Evolutionary conservation across 192 early-diverging fungal species (phyloP), one percentile per base, ranked within the genome.

Genomic region (Chytriomyces sp.): DNA sequence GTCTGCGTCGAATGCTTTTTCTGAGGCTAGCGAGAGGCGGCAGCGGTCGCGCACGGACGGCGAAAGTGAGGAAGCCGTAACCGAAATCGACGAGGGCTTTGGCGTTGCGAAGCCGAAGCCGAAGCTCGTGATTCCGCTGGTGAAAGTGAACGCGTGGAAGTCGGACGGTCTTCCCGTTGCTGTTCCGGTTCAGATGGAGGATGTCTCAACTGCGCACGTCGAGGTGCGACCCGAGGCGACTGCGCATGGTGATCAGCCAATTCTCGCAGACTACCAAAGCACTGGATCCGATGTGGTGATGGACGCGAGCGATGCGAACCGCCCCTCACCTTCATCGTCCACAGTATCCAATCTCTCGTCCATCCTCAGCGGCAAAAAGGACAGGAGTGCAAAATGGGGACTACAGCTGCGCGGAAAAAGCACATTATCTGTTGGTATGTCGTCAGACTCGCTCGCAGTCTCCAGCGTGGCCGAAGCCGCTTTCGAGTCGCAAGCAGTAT

Each of bases 71-170:
- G 10, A 19, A 8, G 32, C 1, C 2, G 36, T 61, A 14, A 36
- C 10, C 17, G 59, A n/a, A n/a, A n/a, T n/a, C n/a, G 34, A 14
- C 26, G 59, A 17, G 22, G 32, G 1, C 19, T 37, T 36, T 6
- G 32, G 12, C 19, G 59, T 30, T 61, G 59, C 12, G 32, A 12
- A 26, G 26, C 25, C 14, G 30, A 19, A 34, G 32, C 72, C 38
- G 79, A 80, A 58, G 65, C 37, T 37, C 64, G 79, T 80, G 1
- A 83, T 83, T 58, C 79, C 81, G 30, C 73, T 83, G 33, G 75
- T 80, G 7, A 52, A 44, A 40, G 25, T 49, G 37, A 83, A 83
- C 64, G 53, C 58, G 25, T 83, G 81, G 81, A 49, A 74, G 5
- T 54, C 52, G 14, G 25, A 52, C 33, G 41, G 26, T 1, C 26